Conservation (phyloP, 1,284 basidiomycete genomes). For the Afroboletus lepidellus region DNA sequence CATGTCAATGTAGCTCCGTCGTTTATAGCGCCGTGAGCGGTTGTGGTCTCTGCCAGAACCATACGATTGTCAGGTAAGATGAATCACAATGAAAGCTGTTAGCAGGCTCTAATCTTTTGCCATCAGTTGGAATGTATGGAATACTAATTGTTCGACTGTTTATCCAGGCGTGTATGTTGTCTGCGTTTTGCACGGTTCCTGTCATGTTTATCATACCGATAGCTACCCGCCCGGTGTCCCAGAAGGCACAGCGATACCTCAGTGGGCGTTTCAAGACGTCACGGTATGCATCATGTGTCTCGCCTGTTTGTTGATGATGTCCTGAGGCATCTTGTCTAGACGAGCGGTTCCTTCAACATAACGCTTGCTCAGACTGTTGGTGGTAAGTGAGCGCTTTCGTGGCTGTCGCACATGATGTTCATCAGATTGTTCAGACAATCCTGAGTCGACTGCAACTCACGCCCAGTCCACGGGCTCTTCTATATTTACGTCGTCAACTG, state of each 20-base stretch:
- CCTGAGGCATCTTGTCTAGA: conserved; percentile 13
- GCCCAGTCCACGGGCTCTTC: conserved; percentile 21
- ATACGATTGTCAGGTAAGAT: conserved; percentile 18
- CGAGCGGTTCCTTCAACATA: conserved; percentile 15
- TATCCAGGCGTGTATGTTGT: conserved; percentile 21
- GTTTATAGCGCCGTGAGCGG: conserved; percentile 35
- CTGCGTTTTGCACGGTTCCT: background rate
- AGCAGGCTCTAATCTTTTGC: background rate
- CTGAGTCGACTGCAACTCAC: conserved; percentile 26
- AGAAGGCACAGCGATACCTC: conserved; percentile 28
- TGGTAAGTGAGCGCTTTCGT: conserved; percentile 17
- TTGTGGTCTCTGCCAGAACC: conserved; percentile 35
- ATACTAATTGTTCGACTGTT: conserved; percentile 22
- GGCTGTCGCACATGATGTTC: background rate
- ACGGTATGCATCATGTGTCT: conserved; percentile 18
- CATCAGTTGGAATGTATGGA: conserved; percentile 33
- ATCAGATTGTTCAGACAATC: conserved; percentile 22
- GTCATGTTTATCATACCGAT: conserved; percentile 3
- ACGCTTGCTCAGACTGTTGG: conserved; percentile 22
- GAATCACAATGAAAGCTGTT: background rate
- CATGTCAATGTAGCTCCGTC: conserved; percentile 36
- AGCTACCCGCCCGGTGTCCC: conserved; percentile 27
- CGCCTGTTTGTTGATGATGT: background rate
- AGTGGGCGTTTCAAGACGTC: conserved; percentile 35
- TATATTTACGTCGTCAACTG: background rate